Evolutionary conservation across 202 grass and related monocot species (phyloP).

Genomic region (Panicum hallii): DNA sequence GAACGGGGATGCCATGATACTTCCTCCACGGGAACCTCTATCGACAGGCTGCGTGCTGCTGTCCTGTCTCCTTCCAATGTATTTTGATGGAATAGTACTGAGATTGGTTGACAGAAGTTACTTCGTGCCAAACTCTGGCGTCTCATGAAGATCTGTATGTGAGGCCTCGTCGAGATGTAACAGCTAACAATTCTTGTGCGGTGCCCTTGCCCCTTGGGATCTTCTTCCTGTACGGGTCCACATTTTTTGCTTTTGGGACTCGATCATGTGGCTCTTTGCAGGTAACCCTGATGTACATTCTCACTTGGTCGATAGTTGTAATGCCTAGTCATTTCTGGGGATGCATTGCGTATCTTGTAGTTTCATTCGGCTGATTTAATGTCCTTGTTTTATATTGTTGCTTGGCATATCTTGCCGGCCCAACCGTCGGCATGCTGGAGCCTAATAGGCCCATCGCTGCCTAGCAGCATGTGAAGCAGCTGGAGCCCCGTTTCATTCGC

Average conservation of each 20-base stretch:
- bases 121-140: constrained; percentile 55
- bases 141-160: constrained; percentile 41
- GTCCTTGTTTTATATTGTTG: not conserved
- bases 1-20: constrained; percentile 63
- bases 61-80: constrained; percentile 75
- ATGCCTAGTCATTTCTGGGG: not conserved
- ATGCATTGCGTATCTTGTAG: not conserved
- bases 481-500: not conserved
- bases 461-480: not conserved
- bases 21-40: constrained; percentile 74
- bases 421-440: not conserved
- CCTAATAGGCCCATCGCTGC: not conserved
- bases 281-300: constrained; percentile 47
- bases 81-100: constrained; percentile 82
- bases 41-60: constrained; percentile 66
- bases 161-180: constrained; percentile 39
- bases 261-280: constrained; percentile 19
- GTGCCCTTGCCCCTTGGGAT: constrained; percentile 37
- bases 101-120: constrained; percentile 56
- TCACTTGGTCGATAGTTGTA: constrained; percentile 11
- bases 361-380: not conserved
- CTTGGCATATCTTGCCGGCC: not conserved
- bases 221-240: constrained; percentile 34
- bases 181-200: constrained; percentile 41
- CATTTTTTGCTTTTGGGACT: constrained; percentile 35